Conservation (phyloP, 1,284 basidiomycete genomes). For the Leccinum pachyderme region DNA sequence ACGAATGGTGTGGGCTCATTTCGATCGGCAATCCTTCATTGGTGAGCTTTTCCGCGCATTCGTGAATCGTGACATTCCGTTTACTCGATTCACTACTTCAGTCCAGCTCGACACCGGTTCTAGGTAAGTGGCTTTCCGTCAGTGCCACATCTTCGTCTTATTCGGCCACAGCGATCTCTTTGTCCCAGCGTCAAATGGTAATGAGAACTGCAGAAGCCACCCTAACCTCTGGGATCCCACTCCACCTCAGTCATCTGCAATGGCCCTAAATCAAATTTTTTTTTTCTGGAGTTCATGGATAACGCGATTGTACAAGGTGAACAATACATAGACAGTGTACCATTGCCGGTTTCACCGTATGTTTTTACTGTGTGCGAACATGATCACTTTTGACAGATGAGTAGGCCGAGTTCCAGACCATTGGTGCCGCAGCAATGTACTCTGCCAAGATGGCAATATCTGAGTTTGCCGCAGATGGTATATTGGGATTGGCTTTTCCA, state of each 20-base stretch:
- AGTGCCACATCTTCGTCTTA: neutral
- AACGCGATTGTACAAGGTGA: neutral
- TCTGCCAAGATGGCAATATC: neutral
- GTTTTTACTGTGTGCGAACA: neutral
- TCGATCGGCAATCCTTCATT: too few relatives aligned
- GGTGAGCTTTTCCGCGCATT: too few relatives aligned
- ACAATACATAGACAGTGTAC: neutral
- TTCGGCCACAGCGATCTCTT: neutral
- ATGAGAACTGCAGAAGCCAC: neutral
- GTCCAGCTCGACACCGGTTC: neutral
- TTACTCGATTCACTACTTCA: neutral
- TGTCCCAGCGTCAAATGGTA: neutral
- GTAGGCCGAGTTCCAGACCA: neutral
- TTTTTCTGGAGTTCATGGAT: neutral
- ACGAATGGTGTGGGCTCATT: too few relatives aligned
- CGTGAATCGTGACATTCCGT: neutral
- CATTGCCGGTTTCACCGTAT: neutral
- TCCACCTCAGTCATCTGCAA: neutral
- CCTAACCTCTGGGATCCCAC: neutral
- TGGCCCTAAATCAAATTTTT: neutral
- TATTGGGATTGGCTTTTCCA: neutral
- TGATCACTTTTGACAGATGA: neutral
- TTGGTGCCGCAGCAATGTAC: neutral
- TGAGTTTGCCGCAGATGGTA: neutral
- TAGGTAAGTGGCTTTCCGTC: neutral